Evolutionary conservation across 2,329 filamentous ascomycete genomes (phyloP), one percentile per base, ranked within the genome.

Genomic region (Aspergillus pseudoglaucus): DNA sequence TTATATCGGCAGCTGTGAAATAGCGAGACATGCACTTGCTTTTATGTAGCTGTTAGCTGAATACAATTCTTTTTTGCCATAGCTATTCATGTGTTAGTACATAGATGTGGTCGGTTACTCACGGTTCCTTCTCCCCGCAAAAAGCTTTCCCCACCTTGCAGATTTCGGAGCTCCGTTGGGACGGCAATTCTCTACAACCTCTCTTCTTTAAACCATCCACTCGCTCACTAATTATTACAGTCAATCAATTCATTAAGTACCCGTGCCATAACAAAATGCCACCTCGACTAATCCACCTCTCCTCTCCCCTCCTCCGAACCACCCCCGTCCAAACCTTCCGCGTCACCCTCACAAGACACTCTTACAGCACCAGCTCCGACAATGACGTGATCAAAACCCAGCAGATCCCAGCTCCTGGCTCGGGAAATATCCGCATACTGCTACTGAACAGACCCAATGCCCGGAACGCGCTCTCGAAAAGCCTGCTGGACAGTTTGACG

Each of bases 381-480:
- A 60, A 67, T 39, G 60, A 62, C 7, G 61, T 71, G 45, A 69
- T 95, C 69, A 83, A 84, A 62, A 79, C 88, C 56, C 84, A 82
- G 51, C 83, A 85, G 67, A 72, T 95, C 43, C 85, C 87, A 39
- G 87, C 90, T 2, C 84, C 89, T 0, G 81, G 85, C 62, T 82
- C 82, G 15, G 93, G 91, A 55, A 86, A 85, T 72, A 93, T 97
- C 70, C 85, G 89, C 50, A 79, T 97, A 55, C 82, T 97, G 48
- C 85, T 91, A 52, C 80, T 98, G 56, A 93, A 96, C 72, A 81
- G 90, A 3, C 90, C 90, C 0, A 69, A 80, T 7, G 85, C 90
- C 32, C 87, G 91, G 62, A 98, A 98, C 70, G 93, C 93, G 56
- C 87, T 98, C 63, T 97, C 90, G 0, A 79, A 76, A 49, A 81